Evolutionary conservation across 371 early-diverging fungal species (phyloP).

Genomic region (Modicella reniformis): DNA sequence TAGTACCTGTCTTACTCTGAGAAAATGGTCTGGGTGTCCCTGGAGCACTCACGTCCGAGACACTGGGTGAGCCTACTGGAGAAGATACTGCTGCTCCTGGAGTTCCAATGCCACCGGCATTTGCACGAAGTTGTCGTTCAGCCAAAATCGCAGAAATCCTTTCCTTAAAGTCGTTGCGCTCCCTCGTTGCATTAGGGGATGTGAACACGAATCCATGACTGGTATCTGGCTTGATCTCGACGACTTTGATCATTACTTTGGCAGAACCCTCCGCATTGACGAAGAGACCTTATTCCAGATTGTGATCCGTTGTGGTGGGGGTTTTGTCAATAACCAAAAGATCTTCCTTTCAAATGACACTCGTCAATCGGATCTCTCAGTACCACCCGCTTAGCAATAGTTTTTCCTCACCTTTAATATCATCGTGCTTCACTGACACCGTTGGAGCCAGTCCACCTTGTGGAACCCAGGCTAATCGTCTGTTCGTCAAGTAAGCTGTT

Average conservation of each 20-base stretch:
- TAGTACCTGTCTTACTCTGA: conserved; percentile 11
- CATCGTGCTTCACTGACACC: conserved; percentile 38
- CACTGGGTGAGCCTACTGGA: conserved; percentile 38
- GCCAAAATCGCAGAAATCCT: conserved; percentile 61
- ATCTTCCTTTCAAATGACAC: background rate
- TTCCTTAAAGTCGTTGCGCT: conserved; percentile 67
- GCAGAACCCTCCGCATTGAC: conserved; percentile 34
- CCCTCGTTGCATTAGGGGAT: conserved; percentile 61
- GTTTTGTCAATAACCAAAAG: background rate
- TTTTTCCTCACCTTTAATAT: conserved; percentile 32
- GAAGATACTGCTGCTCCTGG: conserved; percentile 41
- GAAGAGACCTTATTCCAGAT: conserved; percentile 24
- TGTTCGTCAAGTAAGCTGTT: conserved; percentile 64
- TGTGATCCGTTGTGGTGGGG: background rate
- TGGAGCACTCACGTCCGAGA: conserved; percentile 55
- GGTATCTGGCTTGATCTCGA: conserved; percentile 45
- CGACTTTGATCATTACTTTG: conserved; percentile 55
- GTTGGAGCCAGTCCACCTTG: conserved; percentile 55
- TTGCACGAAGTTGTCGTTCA: conserved; percentile 47
- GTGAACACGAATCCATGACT: conserved; percentile 60
- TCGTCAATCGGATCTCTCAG: background rate
- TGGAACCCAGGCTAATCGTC: conserved; percentile 67
- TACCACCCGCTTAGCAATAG: too few relatives aligned
- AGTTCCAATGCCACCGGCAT: conserved; percentile 37
- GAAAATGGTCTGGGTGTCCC: conserved; percentile 49